Conservation (phyloP, 306 rosid genomes). For the Cicer cuneatum region DNA sequence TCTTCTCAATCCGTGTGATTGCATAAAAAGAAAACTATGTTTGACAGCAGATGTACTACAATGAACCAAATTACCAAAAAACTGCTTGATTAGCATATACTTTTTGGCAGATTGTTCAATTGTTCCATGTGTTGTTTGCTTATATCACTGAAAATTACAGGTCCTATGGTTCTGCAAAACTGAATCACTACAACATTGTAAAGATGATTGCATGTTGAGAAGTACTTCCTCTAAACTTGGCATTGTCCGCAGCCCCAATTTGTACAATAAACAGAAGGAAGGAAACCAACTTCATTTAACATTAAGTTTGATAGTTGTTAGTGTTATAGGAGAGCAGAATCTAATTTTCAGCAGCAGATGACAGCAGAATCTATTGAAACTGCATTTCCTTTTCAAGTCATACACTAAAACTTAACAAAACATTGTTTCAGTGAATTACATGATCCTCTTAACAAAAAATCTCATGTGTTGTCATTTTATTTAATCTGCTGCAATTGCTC, state of each 20-base stretch:
- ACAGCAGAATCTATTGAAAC: not conserved
- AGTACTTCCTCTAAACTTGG: not conserved
- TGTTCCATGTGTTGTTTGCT: constrained; percentile 49
- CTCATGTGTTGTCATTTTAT: no score
- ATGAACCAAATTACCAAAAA: constrained; percentile 24
- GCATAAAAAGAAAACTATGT: constrained; percentile 4
- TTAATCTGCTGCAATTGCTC: no score
- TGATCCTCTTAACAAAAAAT: no score
- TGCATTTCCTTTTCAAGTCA: not conserved
- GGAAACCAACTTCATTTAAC: constrained; percentile 6
- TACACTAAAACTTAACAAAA: not conserved
- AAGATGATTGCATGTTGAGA: not conserved
- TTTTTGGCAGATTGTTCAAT: constrained; percentile 64
- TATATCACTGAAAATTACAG: constrained; percentile 31
- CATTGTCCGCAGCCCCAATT: no score
- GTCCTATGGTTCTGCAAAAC: constrained; percentile 52
- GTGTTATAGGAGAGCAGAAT: not conserved
- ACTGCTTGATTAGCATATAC: constrained; percentile 78
- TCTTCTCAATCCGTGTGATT: constrained; percentile 6
- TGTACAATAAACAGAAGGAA: no score
- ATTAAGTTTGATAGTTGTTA: not conserved
- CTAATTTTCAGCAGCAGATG: not conserved
- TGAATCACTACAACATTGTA: constrained; percentile 25
- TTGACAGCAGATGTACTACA: not conserved
- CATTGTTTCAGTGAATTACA: no score